These are phyloP conservation scores for Curvularia sp. DNA, from an alignment of 2,329 filamentous ascomycete species.

Conservation along the genomic window DNA sequence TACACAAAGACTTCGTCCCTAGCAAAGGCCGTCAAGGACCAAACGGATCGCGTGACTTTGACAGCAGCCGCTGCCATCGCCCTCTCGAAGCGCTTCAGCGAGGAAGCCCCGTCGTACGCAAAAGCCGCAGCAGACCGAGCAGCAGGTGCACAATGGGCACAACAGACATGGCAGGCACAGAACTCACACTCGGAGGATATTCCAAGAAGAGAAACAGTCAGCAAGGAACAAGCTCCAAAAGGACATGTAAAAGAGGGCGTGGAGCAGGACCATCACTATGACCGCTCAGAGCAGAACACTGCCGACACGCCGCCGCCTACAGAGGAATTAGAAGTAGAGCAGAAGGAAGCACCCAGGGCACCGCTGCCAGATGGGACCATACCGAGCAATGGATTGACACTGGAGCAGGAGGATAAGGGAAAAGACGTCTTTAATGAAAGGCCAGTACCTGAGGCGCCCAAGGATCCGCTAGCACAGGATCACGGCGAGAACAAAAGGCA, in stretches of 20 bases:
- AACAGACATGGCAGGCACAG: conserved; percentile 13
- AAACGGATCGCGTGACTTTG: conserved; percentile 67
- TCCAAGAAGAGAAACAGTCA: conserved; percentile 42
- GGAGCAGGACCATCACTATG: conserved; percentile 61
- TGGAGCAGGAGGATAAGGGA: conserved; percentile 40
- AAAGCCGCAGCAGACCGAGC: conserved; percentile 32
- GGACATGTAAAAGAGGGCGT: conserved; percentile 50
- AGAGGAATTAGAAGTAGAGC: conserved; percentile 54
- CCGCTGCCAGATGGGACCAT: conserved; percentile 61
- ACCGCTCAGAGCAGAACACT: conserved; percentile 53
- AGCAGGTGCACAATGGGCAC: conserved; percentile 26
- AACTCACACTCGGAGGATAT: conserved; percentile 22
- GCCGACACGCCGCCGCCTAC: conserved; percentile 46
- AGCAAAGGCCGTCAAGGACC: conserved; percentile 66
- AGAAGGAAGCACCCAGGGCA: conserved; percentile 53
- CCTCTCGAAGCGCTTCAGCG: conserved; percentile 65
- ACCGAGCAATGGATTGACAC: conserved; percentile 46
- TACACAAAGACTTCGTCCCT: conserved; percentile 70
- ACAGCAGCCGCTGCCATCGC: conserved; percentile 67
- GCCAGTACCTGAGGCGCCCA: conserved; percentile 45
- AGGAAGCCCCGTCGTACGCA: conserved; percentile 51
- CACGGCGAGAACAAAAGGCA: conserved; percentile 21
- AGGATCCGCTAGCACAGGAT: conserved; percentile 45
- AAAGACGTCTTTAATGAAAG: conserved; percentile 46
- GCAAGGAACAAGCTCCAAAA: conserved; percentile 20